Evolutionary conservation across 2,329 filamentous ascomycete species (phyloP).

Genomic region (Phymatotrichopsis omnivora): DNA sequence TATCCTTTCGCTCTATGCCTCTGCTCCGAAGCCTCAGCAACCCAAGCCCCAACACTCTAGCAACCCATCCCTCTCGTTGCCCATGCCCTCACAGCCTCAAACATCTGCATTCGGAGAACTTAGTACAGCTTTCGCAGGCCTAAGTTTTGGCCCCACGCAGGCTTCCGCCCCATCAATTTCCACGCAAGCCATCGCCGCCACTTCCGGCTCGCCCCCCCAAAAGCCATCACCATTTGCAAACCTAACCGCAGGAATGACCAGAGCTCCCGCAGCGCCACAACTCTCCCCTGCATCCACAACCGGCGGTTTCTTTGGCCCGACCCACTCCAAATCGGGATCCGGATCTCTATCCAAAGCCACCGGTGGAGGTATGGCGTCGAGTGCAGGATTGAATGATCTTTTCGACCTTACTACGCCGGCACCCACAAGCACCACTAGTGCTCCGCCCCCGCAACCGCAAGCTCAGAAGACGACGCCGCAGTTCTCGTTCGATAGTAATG

Average conservation of each 20-base stretch:
- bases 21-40: conserved; percentile 63
- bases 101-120: conserved; percentile 52
- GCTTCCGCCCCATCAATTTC: conserved; percentile 37
- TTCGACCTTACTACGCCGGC: conserved; percentile 61
- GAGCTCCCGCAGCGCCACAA: conserved; percentile 34
- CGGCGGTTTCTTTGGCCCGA: conserved; percentile 49
- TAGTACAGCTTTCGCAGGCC: conserved; percentile 67
- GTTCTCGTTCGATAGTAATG: conserved; percentile 73
- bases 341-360: conserved; percentile 37
- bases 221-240: conserved; percentile 55
- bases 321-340: conserved; percentile 43
- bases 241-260: conserved; percentile 37
- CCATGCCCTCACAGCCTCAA: conserved; percentile 39
- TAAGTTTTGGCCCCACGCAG: conserved; percentile 49
- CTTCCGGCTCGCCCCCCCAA: too few species aligned
- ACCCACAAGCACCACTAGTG: conserved; percentile 41
- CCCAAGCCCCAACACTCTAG: conserved; percentile 32
- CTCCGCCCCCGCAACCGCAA: conserved; percentile 38
- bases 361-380: too few species aligned
- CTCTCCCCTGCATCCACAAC: conserved; percentile 46
- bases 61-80: conserved; percentile 23
- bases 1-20: conserved; percentile 88
- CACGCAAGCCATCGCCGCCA: conserved; percentile 23
- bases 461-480: conserved; percentile 44
- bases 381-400: conserved; percentile 62